Conservation (phyloP, 2,329 filamentous ascomycete species). For the Plectosphaerella sp. region DNA sequence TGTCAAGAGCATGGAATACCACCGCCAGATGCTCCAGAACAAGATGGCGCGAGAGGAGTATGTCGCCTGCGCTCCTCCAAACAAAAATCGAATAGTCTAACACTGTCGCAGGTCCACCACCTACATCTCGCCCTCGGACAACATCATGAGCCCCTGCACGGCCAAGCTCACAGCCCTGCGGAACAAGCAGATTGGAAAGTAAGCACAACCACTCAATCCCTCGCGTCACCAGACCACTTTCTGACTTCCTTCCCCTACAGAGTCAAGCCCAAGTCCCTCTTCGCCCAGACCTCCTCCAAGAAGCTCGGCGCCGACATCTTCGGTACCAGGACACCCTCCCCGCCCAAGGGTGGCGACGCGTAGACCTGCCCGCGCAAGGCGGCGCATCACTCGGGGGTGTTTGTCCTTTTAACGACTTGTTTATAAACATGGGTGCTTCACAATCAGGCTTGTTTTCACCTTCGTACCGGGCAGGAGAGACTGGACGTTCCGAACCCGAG, state of each 20-base stretch:
- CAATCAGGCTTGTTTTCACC: constrained; percentile 10
- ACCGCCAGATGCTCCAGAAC: constrained; percentile 69
- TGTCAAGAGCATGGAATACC: constrained; percentile 70
- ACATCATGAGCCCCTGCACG: constrained; percentile 82
- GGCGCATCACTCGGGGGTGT: neutral
- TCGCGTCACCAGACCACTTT: neutral
- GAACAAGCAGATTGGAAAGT: constrained; percentile 77
- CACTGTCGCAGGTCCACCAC: constrained; percentile 33
- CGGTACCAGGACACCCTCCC: constrained; percentile 16
- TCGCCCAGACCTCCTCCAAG: constrained; percentile 62
- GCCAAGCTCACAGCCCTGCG: constrained; percentile 78
- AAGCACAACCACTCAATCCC: constrained; percentile 26
- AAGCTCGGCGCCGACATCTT: constrained; percentile 41
- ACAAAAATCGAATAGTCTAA: constrained; percentile 1
- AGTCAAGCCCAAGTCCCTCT: constrained; percentile 64
- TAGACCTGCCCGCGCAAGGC: neutral
- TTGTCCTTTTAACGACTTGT: neutral
- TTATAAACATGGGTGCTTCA: constrained; percentile 3
- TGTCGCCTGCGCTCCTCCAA: constrained; percentile 16
- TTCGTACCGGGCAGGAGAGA: constrained; percentile 6
- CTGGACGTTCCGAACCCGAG: neutral
- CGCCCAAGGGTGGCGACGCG: constrained; percentile 6
- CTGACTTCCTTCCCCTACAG: constrained; percentile 26
- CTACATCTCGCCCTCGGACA: constrained; percentile 82
- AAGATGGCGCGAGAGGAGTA: constrained; percentile 67